phyloP scores from a whole-genome alignment of 768 basidiomycete species.

The Kwoniella dejecticola region DNA sequence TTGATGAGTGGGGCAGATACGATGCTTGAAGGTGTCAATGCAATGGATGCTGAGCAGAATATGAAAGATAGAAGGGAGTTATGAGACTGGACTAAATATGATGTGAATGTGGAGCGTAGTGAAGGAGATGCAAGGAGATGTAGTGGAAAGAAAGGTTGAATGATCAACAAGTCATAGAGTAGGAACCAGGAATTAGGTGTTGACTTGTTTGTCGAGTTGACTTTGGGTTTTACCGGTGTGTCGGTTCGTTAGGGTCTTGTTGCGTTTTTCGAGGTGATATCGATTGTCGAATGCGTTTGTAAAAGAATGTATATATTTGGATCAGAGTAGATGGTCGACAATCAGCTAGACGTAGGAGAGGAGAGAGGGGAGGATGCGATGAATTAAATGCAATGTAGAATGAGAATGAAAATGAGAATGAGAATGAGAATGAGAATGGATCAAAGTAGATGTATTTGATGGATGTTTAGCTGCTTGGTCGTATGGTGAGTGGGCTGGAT shows the following conservation, averaged over 20 bases:
- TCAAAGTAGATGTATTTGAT: neutral
- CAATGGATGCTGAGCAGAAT: neutral
- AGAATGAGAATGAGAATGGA: neutral
- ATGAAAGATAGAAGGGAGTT: neutral
- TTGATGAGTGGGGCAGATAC: too few species aligned
- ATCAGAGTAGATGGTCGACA: too few species aligned
- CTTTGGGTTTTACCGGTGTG: constrained; percentile 1
- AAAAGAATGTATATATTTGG: neutral
- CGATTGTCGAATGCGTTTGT: too few species aligned
- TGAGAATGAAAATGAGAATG: constrained; percentile 3
- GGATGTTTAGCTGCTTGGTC: too few species aligned
- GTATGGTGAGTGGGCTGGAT: constrained; percentile 1
- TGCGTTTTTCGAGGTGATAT: too few species aligned
- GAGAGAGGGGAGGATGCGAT: neutral
- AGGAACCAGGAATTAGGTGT: constrained; percentile 4
- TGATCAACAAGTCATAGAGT: constrained; percentile 11
- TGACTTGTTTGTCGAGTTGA: constrained; percentile 20
- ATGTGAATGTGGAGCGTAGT: neutral
- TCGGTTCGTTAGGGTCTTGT: too few species aligned
- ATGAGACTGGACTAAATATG: neutral
- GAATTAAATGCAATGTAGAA: too few species aligned
- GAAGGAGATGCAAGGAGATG: neutral
- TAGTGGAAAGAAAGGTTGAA: constrained; percentile 10
- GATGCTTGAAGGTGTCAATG: constrained; percentile 1
- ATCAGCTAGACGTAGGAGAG: neutral